Evolutionary conservation across 129 eudicot species (phyloP), one percentile per base, ranked within the genome.

Genomic region (Centrapalus pauciflorus): DNA sequence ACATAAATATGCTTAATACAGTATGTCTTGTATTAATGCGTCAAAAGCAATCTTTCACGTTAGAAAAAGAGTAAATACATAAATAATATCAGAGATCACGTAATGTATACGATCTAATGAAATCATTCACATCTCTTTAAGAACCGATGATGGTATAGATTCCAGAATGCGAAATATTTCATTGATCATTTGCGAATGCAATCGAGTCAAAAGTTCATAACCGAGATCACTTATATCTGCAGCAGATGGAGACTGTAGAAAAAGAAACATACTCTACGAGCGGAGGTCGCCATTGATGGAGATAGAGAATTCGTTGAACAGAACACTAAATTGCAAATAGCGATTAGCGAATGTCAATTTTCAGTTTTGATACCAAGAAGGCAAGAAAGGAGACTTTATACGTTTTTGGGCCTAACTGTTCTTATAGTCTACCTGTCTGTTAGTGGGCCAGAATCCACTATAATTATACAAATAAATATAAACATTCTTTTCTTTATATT

Each of bases 241-340:
- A 49, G 32, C 5, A 13, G 3, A 19, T 2, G 19, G 34, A 30
- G 55, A 76, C 57, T 4, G 27, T 20, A 41, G 21, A 11, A 45
- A 34, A 37, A 57, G 20, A 35, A 8, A 50, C 65, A 21, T 78
- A 78, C 82, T 48, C 66, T 75, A 61, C 61, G 48, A 61, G 27
- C n/a, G 34, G 71, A 55, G 27, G 50, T 64, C 70, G 69, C 70
- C 82, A 77, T 77, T 64, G 55, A 24, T 48, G 77, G 25, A 34
- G 33, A 65, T 21, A 55, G 33, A 65, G 30, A 55, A 69, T 17
- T 26, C 46, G 65, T 43, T 61, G 20, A 35, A 12, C 40, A 12
- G 34, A 40, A 21, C 20, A 38, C 74, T 27, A 56, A 25, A 52
- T 14, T 34, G 29, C 11, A 29, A 46, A n/a, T 21, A 32, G 40